Base-by-base conservation (phyloP, 1,139 yeast species). In the Kurtzmaniella quercitrusa region DNA sequence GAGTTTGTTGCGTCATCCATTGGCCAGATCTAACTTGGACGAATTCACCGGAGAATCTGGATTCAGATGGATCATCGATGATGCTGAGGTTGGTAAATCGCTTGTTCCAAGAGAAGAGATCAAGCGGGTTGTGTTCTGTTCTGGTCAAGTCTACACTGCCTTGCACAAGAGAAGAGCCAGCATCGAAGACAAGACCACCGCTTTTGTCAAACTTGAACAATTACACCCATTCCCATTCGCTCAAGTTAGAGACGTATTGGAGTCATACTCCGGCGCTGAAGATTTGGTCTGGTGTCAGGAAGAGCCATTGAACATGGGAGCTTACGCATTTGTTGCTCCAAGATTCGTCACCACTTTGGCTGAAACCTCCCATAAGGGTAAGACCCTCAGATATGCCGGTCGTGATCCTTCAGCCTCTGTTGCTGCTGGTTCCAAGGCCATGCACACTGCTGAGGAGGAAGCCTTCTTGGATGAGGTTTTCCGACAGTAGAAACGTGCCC, bases 171-270 rank as follows among this genome's bases (percentile, higher is more conserved):
- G 80, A 67, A 91, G 98, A 72, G 88, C 80, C 47, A 62, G 83
- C 36, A 58, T 86, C 52, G 85, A 76, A 44, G 83, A 88, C 66
- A 88, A 80, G 67, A 81, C 81, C 54, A 88, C 97, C 50, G 97
- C 98, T 4, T 75, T 93, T 65, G 70, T 93, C 59, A 88, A 85
- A 73, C 62, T 94, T 57, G 99, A 94, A 73, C 98, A 94, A 75
- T 65, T 91, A 59, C 97, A 94, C 64, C 99, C 99, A 67, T 94
- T 94, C 98, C 98, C 98, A 69, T 94, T 75, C 70, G 93, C 94
- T 48, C 96, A 88, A 73, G 73, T 94, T 59, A 85, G 90, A 63
- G 97, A 91, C 58, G 71, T 88, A 33, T 73, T 94, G 57, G 76
- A 88, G 69, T 65, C 81, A 44, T 94, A 85, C 76, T 89, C 95